Evolutionary conservation across 2,329 filamentous ascomycete species (phyloP).

Genomic region (Fusarium paranaense): DNA sequence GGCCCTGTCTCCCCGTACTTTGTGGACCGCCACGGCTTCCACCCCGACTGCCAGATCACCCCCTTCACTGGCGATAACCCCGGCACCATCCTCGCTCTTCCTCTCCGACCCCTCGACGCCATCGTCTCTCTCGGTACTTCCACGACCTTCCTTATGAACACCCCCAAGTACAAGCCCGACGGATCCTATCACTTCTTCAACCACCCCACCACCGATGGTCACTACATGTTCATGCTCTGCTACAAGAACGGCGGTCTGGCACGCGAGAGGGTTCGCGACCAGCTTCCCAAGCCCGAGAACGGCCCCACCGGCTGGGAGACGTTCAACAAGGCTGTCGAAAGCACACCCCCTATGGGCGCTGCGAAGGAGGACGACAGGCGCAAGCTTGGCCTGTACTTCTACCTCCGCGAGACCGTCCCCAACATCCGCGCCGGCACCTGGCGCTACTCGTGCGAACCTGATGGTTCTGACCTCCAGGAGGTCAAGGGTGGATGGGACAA

Average conservation of each 20-base stretch:
- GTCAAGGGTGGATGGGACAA: conserved; percentile 56
- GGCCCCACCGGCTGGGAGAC: conserved; percentile 74
- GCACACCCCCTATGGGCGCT: conserved; percentile 77
- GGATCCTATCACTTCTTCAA: conserved; percentile 98
- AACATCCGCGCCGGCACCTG: conserved; percentile 89
- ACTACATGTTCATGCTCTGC: conserved; percentile 99
- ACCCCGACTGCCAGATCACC: conserved; percentile 77
- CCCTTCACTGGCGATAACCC: conserved; percentile 98
- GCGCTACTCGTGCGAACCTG: conserved; percentile 75
- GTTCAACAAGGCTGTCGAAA: conserved; percentile 81
- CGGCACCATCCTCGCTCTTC: conserved; percentile 91
- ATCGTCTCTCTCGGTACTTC: conserved; percentile 96
- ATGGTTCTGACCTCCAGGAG: conserved; percentile 63
- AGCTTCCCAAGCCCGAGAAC: conserved; percentile 68
- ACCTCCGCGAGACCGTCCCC: conserved; percentile 93
- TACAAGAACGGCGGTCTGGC: conserved; percentile 98
- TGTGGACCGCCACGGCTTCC: conserved; percentile 81
- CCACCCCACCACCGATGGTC: conserved; percentile 87
- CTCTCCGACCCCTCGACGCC: conserved; percentile 86
- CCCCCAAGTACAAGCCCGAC: conserved; percentile 88
- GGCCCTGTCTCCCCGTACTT: conserved; percentile 85
- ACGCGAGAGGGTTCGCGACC: conserved; percentile 88
- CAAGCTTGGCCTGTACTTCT: conserved; percentile 94
- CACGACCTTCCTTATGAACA: conserved; percentile 98
- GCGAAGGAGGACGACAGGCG: conserved; percentile 64